Conservation (phyloP, 1,284 basidiomycete species). For the Heterobasidion occidentale region DNA sequence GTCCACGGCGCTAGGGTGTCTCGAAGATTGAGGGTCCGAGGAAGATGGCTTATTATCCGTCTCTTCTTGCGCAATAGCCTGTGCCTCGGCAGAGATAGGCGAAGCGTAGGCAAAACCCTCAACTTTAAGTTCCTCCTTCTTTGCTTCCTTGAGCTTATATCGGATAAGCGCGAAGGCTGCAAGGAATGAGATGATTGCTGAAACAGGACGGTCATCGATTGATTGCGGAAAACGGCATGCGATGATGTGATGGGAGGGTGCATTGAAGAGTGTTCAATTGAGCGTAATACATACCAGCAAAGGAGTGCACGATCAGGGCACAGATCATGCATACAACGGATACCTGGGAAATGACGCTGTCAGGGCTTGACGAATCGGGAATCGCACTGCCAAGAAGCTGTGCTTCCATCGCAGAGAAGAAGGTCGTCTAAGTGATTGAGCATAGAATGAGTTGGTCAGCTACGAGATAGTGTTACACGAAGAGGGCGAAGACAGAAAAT, state of each 20-base stretch:
- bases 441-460: neutral
- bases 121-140: slow-evolving; percentile 27
- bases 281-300: slow-evolving; percentile 32
- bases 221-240: neutral
- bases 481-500: neutral
- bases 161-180: slow-evolving; percentile 49
- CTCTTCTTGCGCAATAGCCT: neutral
- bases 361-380: slow-evolving; percentile 13
- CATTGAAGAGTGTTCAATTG: no score
- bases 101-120: slow-evolving; percentile 7
- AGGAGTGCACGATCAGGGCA: slow-evolving; percentile 44
- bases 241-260: no score
- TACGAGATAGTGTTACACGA: no score
- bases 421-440: slow-evolving; percentile 38
- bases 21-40: no score
- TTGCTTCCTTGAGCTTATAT: slow-evolving; percentile 41
- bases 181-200: slow-evolving; percentile 50
- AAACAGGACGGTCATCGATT: no score
- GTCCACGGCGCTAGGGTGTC: no score
- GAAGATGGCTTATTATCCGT: neutral
- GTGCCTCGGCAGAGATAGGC: neutral
- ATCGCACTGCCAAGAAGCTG: slow-evolving; percentile 39
- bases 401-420: slow-evolving; percentile 49
- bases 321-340: slow-evolving; percentile 42
- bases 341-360: slow-evolving; percentile 20